Evolutionary conservation across 2,329 filamentous ascomycete genomes (phyloP).

Genomic region (Monilinia polystroma): DNA sequence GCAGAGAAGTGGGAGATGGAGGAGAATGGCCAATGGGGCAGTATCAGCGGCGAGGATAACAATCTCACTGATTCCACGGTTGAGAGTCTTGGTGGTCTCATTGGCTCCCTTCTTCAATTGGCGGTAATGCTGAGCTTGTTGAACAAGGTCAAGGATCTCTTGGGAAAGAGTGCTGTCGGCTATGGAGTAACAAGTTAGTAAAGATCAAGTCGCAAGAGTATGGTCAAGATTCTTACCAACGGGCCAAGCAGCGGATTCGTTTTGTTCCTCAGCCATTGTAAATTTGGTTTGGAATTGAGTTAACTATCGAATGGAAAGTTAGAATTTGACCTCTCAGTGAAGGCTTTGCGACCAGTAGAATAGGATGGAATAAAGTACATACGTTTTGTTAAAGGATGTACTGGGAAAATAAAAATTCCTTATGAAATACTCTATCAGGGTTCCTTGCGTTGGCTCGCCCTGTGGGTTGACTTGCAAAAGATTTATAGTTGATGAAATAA

Average conservation of each 20-base stretch:
- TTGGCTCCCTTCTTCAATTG: slow-evolving; percentile 90
- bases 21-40: slow-evolving; percentile 78
- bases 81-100: slow-evolving; percentile 83
- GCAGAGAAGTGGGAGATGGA: slow-evolving; percentile 84
- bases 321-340: not conserved
- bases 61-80: slow-evolving; percentile 86
- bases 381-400: slow-evolving; percentile 21
- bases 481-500: slow-evolving; percentile 18
- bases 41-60: slow-evolving; percentile 89
- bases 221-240: slow-evolving; percentile 17
- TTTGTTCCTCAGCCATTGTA: slow-evolving; percentile 41
- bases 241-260: slow-evolving; percentile 38
- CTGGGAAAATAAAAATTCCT: slow-evolving; percentile 11
- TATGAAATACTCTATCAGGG: slow-evolving; percentile 45
- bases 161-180: slow-evolving; percentile 73
- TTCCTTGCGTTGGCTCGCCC: slow-evolving; percentile 64
- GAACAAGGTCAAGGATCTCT: slow-evolving; percentile 79
- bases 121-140: slow-evolving; percentile 56
- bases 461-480: slow-evolving; percentile 39
- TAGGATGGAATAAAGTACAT: not conserved
- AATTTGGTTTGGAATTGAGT: slow-evolving; percentile 21
- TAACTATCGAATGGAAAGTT: slow-evolving; percentile 17
- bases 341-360: not conserved
- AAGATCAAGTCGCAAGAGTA: slow-evolving; percentile 48
- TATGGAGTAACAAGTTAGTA: slow-evolving; percentile 51